phyloP scores from a whole-genome alignment of 495 filamentous ascomycete genomes.

The Neurospora sp. region DNA sequence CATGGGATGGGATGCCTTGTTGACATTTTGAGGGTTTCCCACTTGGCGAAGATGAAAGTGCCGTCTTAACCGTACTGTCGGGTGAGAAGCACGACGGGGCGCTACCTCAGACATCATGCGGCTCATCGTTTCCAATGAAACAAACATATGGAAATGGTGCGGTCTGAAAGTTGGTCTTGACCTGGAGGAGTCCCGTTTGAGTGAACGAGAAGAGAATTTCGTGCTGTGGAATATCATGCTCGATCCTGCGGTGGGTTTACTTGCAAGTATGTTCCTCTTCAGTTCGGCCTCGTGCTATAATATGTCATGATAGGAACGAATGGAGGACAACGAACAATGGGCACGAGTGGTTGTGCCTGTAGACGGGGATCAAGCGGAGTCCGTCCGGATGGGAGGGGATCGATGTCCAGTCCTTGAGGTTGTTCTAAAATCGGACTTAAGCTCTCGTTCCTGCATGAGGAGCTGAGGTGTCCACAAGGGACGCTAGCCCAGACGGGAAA shows the following conservation, averaged over 20 bases:
- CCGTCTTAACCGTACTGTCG: not conserved
- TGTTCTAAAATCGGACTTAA: not conserved
- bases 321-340: not conserved
- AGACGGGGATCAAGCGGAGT: not conserved
- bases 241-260: not conserved
- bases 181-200: not conserved
- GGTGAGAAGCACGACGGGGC: not conserved
- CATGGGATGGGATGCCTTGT: not conserved
- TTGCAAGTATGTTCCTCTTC: not conserved
- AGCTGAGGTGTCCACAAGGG: not conserved
- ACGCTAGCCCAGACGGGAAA: not conserved
- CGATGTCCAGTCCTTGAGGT: not conserved
- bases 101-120: not conserved
- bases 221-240: not conserved
- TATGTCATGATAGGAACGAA: not conserved
- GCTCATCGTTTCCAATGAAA: not conserved
- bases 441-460: not conserved
- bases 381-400: not conserved
- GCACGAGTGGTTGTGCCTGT: no score
- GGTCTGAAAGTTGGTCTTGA: not conserved
- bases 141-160: not conserved
- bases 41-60: not conserved
- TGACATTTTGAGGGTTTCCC: not conserved
- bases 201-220: not conserved
- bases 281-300: not conserved